Percentiles rank a stretch among this genome's conserved stretches.
phyloP scores from a whole-genome alignment of 2,329 filamentous ascomycete species.

The Fusarium stilboides region DNA sequence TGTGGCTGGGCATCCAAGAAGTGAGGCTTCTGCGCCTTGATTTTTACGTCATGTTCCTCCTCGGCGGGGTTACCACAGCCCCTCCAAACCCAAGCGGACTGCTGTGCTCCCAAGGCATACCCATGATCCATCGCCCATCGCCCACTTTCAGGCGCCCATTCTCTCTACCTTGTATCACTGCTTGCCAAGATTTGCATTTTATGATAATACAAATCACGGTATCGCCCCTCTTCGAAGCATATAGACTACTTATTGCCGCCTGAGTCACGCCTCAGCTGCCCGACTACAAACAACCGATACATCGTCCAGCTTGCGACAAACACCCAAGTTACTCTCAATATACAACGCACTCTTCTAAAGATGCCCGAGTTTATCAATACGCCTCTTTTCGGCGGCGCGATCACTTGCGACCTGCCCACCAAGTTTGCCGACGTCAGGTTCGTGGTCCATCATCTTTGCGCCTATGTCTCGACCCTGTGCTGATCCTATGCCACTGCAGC shows the following conservation, averaged over 20 bases:
- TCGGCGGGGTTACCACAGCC: conserved; percentile 38
- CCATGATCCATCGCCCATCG: conserved; percentile 37
- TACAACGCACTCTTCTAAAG: conserved; percentile 23
- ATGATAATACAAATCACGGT: conserved; percentile 12
- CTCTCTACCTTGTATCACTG: conserved; percentile 24
- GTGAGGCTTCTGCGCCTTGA: conserved; percentile 25
- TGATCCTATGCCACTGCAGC: conserved; percentile 59
- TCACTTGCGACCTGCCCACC: conserved; percentile 76
- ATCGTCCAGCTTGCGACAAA: conserved; percentile 11
- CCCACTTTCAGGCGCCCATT: conserved; percentile 42
- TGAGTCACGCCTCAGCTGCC: conserved; percentile 11
- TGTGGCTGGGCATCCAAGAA: not conserved
- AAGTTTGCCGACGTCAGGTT: conserved; percentile 82
- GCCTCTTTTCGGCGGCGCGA: conserved; percentile 80
- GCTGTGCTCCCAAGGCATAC: conserved; percentile 21
- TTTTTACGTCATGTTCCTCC: conserved; percentile 39
- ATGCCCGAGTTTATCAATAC: conserved; percentile 71
- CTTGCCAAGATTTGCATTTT: conserved; percentile 29
- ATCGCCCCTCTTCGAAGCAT: conserved; percentile 10
- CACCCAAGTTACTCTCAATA: not conserved
- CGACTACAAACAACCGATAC: conserved; percentile 8
- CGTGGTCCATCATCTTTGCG: conserved; percentile 18
- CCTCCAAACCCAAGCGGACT: conserved; percentile 37
- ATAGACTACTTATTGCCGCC: conserved; percentile 5
- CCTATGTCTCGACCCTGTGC: conserved; percentile 9